Evolutionary conservation across 2,329 filamentous ascomycete genomes (phyloP).

Genomic region (Calonectria montana): DNA sequence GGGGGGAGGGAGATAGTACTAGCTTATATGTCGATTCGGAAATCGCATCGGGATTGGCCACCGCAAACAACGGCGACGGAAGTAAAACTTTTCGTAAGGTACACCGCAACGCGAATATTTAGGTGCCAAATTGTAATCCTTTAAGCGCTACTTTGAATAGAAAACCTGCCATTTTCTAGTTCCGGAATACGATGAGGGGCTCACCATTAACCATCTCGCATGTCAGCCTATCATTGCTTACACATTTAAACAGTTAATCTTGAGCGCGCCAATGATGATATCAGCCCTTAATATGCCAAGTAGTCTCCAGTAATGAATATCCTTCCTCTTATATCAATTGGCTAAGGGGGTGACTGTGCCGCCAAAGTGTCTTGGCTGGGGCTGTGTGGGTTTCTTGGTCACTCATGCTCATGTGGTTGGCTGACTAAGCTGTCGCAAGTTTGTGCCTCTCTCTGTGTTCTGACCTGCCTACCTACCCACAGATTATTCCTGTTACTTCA

Average conservation of each 20-base stretch:
- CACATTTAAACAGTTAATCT: too few species aligned
- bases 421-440: constrained; percentile 16
- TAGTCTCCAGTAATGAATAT: background rate
- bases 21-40: background rate
- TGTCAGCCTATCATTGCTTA: background rate
- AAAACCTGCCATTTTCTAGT: too few species aligned
- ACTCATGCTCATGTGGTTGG: background rate
- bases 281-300: background rate
- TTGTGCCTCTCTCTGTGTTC: background rate
- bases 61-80: background rate
- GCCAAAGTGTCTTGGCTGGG: background rate
- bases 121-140: too few species aligned
- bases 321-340: background rate
- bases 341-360: background rate
- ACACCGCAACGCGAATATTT: too few species aligned
- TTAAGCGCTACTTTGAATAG: too few species aligned
- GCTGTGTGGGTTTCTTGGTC: background rate
- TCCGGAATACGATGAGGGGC: too few species aligned
- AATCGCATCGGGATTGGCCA: background rate
- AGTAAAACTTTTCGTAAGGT: background rate
- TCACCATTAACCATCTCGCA: background rate
- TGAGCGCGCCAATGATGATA: too few species aligned
- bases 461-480: constrained; percentile 1
- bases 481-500: background rate
- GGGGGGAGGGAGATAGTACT: background rate